These are phyloP conservation scores for Lachnellula cervina DNA, from an alignment of 2,329 filamentous ascomycete species.

Conservation along the genomic window DNA sequence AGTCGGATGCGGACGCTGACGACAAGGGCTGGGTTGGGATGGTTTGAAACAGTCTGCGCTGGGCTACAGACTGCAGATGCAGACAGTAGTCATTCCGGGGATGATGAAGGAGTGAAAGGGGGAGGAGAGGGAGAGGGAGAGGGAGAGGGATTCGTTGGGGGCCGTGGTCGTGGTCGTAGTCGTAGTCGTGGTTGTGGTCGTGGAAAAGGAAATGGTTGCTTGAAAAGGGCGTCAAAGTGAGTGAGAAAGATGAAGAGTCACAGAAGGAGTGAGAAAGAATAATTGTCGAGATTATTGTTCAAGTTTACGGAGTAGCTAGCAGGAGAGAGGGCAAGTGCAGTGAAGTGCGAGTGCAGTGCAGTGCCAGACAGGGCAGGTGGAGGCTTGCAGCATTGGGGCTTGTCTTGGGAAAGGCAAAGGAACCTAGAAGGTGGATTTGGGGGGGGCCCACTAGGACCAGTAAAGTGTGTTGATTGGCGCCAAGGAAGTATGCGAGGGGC, in stretches of 20 bases:
- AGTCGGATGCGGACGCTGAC: constrained; percentile 3
- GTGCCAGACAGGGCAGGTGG: too few relatives aligned
- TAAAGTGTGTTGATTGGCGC: not conserved
- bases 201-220: not conserved
- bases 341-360: not conserved
- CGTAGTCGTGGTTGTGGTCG: not conserved
- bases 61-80: constrained; percentile 10
- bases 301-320: not conserved
- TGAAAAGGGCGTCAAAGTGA: not conserved
- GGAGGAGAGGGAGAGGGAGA: not conserved
- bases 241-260: not conserved
- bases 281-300: too few relatives aligned
- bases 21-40: constrained; percentile 1
- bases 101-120: not conserved
- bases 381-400: too few relatives aligned
- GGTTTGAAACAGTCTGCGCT: constrained; percentile 10
- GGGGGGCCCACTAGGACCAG: not conserved
- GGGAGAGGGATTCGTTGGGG: not conserved
- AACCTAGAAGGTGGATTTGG: not conserved
- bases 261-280: not conserved
- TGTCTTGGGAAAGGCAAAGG: not conserved
- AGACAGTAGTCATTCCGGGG: constrained; percentile 6
- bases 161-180: not conserved
- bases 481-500: not conserved
- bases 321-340: not conserved